These are phyloP conservation scores for Plectranthus barbatus DNA, from an alignment of 257 asterid genomes.

Conservation along the genomic window DNA sequence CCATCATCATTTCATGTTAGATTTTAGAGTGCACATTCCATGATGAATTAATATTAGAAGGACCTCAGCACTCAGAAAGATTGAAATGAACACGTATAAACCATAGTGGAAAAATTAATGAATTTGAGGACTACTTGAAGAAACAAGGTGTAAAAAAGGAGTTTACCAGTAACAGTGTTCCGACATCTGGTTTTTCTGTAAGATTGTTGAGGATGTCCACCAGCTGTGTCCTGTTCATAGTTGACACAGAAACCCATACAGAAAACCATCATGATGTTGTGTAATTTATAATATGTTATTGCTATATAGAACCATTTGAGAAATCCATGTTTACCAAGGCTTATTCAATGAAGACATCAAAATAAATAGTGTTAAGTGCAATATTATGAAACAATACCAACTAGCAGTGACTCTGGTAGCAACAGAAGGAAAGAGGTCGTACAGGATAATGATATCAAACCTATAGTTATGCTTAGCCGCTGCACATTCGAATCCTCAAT, in stretches of 20 bases:
- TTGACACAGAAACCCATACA: slow-evolving; percentile 3
- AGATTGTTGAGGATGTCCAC: slow-evolving; percentile 82
- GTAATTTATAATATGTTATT: neutral
- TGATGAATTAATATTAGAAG: neutral
- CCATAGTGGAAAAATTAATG: neutral
- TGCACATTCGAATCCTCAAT: slow-evolving; percentile 1
- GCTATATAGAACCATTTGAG: neutral
- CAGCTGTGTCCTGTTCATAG: slow-evolving; percentile 51
- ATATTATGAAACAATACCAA: too few species aligned
- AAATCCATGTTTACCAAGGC: neutral
- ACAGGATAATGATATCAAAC: neutral
- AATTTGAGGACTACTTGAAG: slow-evolving; percentile 8
- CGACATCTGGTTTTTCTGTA: slow-evolving; percentile 96
- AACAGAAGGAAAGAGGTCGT: too few species aligned
- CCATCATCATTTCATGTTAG: neutral
- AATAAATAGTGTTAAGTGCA: too few species aligned
- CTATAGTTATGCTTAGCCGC: neutral
- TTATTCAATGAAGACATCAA: neutral
- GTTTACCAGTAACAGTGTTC: slow-evolving; percentile 66
- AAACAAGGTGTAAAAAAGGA: neutral
- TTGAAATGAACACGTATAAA: slow-evolving; percentile 2
- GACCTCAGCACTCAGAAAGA: neutral
- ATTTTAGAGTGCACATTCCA: slow-evolving; percentile 3
- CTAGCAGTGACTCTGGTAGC: too few species aligned
- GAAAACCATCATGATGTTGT: slow-evolving; percentile 2